Evolutionary conservation across 345 rosid genomes (phyloP).

Genomic region (Hevea brasiliensis): DNA sequence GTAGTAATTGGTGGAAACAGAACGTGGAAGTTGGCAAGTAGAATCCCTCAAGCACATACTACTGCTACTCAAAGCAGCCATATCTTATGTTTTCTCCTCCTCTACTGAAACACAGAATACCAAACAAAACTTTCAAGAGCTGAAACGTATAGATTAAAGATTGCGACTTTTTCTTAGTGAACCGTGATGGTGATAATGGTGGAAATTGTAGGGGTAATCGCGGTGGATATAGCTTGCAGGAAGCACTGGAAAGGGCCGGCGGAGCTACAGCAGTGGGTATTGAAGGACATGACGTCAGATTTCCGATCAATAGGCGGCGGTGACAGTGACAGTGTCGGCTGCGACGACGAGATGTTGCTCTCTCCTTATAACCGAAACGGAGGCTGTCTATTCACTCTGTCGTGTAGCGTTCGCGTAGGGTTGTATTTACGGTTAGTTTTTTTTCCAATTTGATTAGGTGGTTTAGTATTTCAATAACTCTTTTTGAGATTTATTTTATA

Average conservation of each 20-base stretch:
- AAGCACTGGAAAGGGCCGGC: background rate
- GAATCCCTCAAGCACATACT: conserved; percentile 41
- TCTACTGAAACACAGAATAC: background rate
- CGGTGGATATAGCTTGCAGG: conserved; percentile 4
- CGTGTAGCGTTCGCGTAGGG: no score
- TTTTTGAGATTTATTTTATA: no score
- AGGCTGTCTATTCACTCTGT: no score
- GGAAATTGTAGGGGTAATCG: conserved; percentile 17
- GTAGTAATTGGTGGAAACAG: conserved; percentile 25
- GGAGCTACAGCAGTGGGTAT: conserved; percentile 9
- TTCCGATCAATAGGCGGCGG: background rate
- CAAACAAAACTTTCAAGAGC: background rate
- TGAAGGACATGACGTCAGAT: conserved; percentile 15
- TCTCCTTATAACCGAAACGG: no score
- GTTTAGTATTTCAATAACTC: no score
- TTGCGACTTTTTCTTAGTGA: conserved; percentile 6
- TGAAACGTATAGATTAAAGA: background rate
- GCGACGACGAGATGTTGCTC: no score
- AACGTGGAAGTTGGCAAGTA: conserved; percentile 33
- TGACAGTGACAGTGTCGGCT: background rate
- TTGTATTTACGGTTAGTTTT: no score
- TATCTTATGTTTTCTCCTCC: background rate
- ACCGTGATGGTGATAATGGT: conserved; percentile 21
- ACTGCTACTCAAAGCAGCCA: conserved; percentile 46
- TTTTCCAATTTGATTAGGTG: no score